A percentile compares a stretch with the other conserved stretches of the same genome.
Conservation (phyloP, 352 stramenopile genomes). For the Globisporangium takayamanum region DNA sequence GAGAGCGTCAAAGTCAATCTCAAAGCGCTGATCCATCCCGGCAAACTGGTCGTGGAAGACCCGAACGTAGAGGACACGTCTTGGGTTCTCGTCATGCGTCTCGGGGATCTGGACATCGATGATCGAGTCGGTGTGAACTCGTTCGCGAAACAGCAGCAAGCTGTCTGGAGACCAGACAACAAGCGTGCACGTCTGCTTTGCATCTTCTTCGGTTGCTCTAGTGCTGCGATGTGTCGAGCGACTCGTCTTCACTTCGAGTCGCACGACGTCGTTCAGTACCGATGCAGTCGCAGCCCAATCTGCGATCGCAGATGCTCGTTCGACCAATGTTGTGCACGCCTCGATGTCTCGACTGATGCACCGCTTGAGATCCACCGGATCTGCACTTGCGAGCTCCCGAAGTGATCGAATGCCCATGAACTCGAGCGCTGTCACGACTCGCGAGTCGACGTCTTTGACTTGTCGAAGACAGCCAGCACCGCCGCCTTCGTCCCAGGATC, state of each 20-base stretch:
- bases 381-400: conserved; percentile 17
- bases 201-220: neutral
- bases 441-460: conserved; percentile 14
- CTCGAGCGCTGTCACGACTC: conserved; percentile 15
- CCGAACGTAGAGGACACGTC: conserved; percentile 18
- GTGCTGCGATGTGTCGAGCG: neutral
- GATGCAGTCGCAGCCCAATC: conserved; percentile 13
- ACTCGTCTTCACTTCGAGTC: conserved; percentile 2
- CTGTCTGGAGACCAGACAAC: conserved; percentile 8
- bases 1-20: conserved; percentile 1
- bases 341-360: conserved; percentile 14
- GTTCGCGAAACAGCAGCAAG: conserved; percentile 19
- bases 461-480: conserved; percentile 14
- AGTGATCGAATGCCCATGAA: conserved; percentile 26
- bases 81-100: conserved; percentile 2
- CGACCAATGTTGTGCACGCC: conserved; percentile 14
- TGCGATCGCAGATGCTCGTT: conserved; percentile 11
- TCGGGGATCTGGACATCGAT: conserved; percentile 4
- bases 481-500: conserved; percentile 22
- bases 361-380: conserved; percentile 10
- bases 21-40: conserved; percentile 19
- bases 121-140: conserved; percentile 1
- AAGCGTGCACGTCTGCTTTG: conserved; percentile 12
- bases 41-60: conserved; percentile 19
- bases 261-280: neutral